Base-by-base conservation (phyloP, 768 basidiomycete species). In the Suillus spraguei region DNA sequence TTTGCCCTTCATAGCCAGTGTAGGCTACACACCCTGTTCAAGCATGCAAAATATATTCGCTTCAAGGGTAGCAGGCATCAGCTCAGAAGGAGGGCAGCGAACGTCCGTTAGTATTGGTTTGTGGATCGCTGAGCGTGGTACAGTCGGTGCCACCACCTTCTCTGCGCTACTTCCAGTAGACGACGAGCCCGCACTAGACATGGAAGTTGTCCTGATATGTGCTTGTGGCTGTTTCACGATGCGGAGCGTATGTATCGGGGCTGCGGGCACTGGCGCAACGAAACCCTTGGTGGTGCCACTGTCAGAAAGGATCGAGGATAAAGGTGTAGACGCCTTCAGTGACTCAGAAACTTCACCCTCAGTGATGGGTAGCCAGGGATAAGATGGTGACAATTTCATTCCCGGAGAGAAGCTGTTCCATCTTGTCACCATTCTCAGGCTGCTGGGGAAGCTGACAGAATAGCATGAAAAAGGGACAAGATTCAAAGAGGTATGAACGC, bases 181-280 rank as follows among this genome's bases (percentile, higher is more conserved):
- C 24, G 62, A 61, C 14, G 63, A 63, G 22, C 39, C 20, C 14
- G 54, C 55, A 59, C 67, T 66, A n/a, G 64, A 64, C 16, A 62
- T 35, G n/a, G 72, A 72, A 8, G 54, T 53, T 3, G 64, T 44
- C 22, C 70, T 69, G 20, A 67, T 63, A 39, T 70, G 70, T 11
- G 66, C 13, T 56, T 71, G 70, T 58, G 68, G 70, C 5, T 70
- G 68, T 63, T 75, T 76, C 63, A 70, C 61, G 38, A 73, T 72
- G 13, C 73, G 69, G 14, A 73, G 66, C 14, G 72, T 72, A 7
- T 73, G 75, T 10, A 72, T 63, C 4, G 70, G 65, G 5, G 65
- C 64, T 13, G 71, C 65, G 2, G 70, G 65, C 24, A 64, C 64
- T 47, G 69, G 58, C 35, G 66, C 61, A n/a, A 62, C 36, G 24